Conservation (phyloP, 306 rosid genomes). For the Malus asiatica region DNA sequence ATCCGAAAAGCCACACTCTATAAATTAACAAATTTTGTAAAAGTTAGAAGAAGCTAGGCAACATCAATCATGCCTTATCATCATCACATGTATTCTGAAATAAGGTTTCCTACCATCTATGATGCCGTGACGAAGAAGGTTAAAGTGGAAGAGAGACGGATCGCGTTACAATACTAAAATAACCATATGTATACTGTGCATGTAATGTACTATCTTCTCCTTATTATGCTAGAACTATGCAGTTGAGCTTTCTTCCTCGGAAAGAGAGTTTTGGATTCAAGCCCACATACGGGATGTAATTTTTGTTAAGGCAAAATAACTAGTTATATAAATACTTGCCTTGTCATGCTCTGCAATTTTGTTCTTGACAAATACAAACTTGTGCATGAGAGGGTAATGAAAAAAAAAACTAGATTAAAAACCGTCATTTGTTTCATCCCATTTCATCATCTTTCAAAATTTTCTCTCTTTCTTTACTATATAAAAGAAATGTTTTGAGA, state of each 20-base stretch:
- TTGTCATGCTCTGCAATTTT: neutral
- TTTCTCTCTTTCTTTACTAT: neutral
- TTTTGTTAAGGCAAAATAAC: neutral
- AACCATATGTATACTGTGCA: neutral
- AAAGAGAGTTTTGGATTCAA: neutral
- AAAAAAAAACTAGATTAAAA: too few species aligned
- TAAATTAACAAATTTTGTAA: neutral
- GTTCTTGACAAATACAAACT: neutral
- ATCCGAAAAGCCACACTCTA: neutral
- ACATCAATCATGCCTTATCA: neutral
- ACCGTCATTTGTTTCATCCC: neutral
- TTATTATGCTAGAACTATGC: neutral
- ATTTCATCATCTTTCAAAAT: too few species aligned
- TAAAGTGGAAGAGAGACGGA: neutral
- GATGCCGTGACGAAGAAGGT: neutral
- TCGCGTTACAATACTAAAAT: neutral
- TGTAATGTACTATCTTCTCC: neutral
- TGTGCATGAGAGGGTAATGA: neutral
- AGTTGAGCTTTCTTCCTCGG: neutral
- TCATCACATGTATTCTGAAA: neutral
- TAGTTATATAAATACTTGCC: neutral
- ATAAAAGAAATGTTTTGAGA: neutral
- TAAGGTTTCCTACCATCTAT: neutral
- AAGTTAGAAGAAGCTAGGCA: neutral
- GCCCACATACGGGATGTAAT: neutral